These are phyloP conservation scores for Rubroshorea leprosula DNA, from an alignment of 345 rosid species.

Conservation along the genomic window DNA sequence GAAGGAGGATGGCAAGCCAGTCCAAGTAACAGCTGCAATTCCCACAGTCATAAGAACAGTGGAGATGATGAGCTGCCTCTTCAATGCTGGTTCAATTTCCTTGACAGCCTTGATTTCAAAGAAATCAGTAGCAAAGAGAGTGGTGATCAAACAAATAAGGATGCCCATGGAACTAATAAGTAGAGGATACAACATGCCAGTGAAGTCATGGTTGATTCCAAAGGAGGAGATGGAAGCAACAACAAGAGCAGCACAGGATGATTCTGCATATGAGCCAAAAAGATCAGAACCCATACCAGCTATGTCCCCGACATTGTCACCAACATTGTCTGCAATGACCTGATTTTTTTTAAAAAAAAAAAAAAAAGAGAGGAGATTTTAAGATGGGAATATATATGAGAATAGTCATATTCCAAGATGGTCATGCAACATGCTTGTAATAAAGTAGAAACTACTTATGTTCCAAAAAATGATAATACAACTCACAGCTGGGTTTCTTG, in stretches of 20 bases:
- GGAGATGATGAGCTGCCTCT: conserved; percentile 68
- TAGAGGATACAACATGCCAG: conserved; percentile 69
- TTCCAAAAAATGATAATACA: conserved; percentile 8
- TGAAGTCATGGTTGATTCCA: conserved; percentile 63
- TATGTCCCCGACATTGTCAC: conserved; percentile 80
- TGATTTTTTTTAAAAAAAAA: no score
- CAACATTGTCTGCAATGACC: conserved; percentile 89
- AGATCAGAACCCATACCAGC: conserved; percentile 88
- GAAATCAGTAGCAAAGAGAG: conserved; percentile 68
- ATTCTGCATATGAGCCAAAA: conserved; percentile 69
- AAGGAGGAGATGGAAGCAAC: conserved; percentile 77
- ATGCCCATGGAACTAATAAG: conserved; percentile 68
- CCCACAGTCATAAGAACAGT: conserved; percentile 65
- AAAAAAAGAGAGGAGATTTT: background rate
- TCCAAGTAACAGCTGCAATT: conserved; percentile 49
- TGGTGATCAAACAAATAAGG: conserved; percentile 62
- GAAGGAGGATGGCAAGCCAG: conserved; percentile 61
- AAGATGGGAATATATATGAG: background rate
- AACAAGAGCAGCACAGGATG: conserved; percentile 76
- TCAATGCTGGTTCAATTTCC: conserved; percentile 66
- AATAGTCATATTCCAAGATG: background rate
- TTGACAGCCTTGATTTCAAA: conserved; percentile 67
- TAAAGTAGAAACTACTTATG: background rate
- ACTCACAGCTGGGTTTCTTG: conserved; percentile 82
- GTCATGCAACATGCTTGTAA: background rate